Evolutionary conservation across 495 filamentous ascomycete species (phyloP).

Genomic region (Amniculicola lignicola): DNA sequence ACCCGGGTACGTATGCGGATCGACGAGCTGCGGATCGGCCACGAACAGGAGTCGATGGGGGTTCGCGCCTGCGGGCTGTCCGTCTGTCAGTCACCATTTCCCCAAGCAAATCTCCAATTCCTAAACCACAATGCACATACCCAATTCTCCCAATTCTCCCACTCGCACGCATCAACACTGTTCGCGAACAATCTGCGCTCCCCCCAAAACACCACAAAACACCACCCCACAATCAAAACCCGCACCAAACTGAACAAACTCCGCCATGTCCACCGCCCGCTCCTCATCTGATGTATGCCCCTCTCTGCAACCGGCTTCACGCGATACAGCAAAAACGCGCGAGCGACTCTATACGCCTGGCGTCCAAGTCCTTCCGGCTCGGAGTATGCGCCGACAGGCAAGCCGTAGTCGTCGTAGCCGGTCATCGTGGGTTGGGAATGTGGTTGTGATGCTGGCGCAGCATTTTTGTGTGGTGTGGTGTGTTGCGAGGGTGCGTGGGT

Average conservation of each 20-base stretch:
- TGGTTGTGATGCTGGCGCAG: conserved; percentile 11
- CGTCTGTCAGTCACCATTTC: conserved; percentile 12
- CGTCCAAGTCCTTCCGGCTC: conserved; percentile 25
- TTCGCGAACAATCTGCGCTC: conserved; percentile 73
- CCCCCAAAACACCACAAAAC: conserved; percentile 80
- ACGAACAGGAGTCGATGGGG: conserved; percentile 87
- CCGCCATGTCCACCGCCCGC: conserved; percentile 21
- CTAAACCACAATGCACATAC: conserved; percentile 56
- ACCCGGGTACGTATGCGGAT: conserved; percentile 93
- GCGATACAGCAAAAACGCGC: conserved; percentile 21
- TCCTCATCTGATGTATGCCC: background rate
- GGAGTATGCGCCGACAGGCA: conserved; percentile 32
- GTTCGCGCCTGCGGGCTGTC: conserved; percentile 66
- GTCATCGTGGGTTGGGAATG: conserved; percentile 22
- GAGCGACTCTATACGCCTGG: conserved; percentile 16
- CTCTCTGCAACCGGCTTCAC: conserved; percentile 9
- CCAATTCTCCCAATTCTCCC: conserved; percentile 90
- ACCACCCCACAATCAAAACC: conserved; percentile 66
- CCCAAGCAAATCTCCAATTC: background rate
- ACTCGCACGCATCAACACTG: conserved; percentile 67
- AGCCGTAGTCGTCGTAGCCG: conserved; percentile 32
- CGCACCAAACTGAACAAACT: conserved; percentile 38
- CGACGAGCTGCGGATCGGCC: conserved; percentile 95
- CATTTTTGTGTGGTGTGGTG: too few relatives aligned
- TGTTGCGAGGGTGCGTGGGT: too few relatives aligned